These are phyloP conservation scores for Mycena metata DNA, from an alignment of 768 basidiomycete genomes.

Conservation along the genomic window DNA sequence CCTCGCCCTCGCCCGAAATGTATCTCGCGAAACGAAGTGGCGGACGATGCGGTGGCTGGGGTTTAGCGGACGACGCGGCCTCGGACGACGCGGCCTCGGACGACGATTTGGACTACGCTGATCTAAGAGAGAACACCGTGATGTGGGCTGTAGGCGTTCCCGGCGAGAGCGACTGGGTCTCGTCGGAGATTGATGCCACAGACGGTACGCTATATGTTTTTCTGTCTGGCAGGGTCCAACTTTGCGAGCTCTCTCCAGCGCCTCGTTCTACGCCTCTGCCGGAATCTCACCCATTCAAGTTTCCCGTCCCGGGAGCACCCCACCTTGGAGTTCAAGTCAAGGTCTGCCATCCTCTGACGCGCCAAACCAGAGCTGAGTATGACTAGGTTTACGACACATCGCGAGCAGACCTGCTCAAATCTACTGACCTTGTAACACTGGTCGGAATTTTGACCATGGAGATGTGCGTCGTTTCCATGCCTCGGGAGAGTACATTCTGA, in stretches of 20 bases:
- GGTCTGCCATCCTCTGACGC: slow-evolving; percentile 51
- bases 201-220: slow-evolving; percentile 31
- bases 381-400: slow-evolving; percentile 70
- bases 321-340: slow-evolving; percentile 84
- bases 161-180: slow-evolving; percentile 73
- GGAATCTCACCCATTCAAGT: slow-evolving; percentile 67
- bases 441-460: slow-evolving; percentile 81
- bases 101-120: slow-evolving; percentile 42
- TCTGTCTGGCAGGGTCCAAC: neutral
- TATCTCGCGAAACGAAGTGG: slow-evolving; percentile 67
- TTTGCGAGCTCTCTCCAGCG: slow-evolving; percentile 14
- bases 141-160: slow-evolving; percentile 85
- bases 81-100: slow-evolving; percentile 29
- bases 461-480: slow-evolving; percentile 52
- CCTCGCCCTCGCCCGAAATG: slow-evolving; percentile 78
- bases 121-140: slow-evolving; percentile 72
- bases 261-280: slow-evolving; percentile 16
- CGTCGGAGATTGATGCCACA: slow-evolving; percentile 46
- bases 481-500: neutral
- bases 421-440: slow-evolving; percentile 76
- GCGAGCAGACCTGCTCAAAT: slow-evolving; percentile 61
- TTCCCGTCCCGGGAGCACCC: slow-evolving; percentile 62
- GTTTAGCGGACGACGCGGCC: slow-evolving; percentile 56
- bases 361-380: slow-evolving; percentile 3
- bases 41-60: slow-evolving; percentile 81